These are phyloP conservation scores for Mallotus japonicus DNA, from an alignment of 441 rosid species.

Conservation along the genomic window DNA sequence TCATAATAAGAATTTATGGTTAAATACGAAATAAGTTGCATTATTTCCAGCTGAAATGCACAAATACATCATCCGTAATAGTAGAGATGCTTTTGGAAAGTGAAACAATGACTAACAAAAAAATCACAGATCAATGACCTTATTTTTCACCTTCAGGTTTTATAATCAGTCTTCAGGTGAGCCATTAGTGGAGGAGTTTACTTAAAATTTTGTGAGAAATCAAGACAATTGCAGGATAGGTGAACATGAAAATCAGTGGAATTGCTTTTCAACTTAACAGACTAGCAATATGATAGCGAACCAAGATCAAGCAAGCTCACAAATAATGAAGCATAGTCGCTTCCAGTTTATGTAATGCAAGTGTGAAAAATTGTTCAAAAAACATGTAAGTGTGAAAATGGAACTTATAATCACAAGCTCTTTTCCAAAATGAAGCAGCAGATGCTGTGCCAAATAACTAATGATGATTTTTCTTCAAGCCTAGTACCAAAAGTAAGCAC, in stretches of 20 bases:
- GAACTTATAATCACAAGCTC: neutral
- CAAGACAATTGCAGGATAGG: neutral
- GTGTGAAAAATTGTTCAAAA: too few species aligned
- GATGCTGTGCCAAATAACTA: neutral
- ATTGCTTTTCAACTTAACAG: conserved; percentile 3
- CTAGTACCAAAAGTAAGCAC: neutral
- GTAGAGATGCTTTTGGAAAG: neutral
- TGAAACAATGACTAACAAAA: too few species aligned
- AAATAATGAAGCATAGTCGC: neutral
- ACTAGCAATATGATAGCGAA: neutral
- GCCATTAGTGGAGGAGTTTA: neutral
- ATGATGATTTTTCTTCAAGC: neutral
- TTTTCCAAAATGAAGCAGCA: neutral
- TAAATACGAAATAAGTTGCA: neutral
- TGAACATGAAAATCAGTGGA: neutral
- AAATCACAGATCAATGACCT: too few species aligned
- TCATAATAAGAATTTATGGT: neutral
- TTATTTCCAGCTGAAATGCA: neutral
- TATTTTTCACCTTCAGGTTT: too few species aligned
- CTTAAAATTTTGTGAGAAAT: neutral
- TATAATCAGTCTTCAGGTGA: neutral
- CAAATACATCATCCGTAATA: neutral
- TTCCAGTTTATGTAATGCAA: neutral
- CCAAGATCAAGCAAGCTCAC: neutral
- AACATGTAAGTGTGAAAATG: neutral